These are phyloP conservation scores for Polychaeton citri DNA, from an alignment of 2,329 filamentous ascomycete species.

Conservation along the genomic window DNA sequence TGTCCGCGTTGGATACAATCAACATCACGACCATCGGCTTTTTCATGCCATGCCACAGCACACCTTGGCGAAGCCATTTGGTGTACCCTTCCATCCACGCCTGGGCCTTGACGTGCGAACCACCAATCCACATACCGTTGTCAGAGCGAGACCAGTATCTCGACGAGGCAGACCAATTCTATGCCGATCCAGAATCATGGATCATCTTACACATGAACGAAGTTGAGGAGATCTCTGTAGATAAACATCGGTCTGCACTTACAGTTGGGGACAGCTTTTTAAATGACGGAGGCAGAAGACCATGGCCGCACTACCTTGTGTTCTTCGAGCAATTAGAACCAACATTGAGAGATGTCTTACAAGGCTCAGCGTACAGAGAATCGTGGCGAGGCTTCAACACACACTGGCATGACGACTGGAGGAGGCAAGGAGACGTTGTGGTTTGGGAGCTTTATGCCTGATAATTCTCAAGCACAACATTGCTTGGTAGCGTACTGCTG, in stretches of 20 bases:
- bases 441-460: conserved; percentile 44
- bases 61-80: conserved; percentile 84
- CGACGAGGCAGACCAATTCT: conserved; percentile 89
- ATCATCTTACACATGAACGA: conserved; percentile 27
- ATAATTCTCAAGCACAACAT: too few relatives aligned
- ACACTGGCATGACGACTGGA: conserved; percentile 49
- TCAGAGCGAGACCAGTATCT: conserved; percentile 54
- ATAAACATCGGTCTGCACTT: conserved; percentile 1
- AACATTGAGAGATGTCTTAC: conserved; percentile 30
- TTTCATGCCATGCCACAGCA: conserved; percentile 90
- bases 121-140: conserved; percentile 57
- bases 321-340: conserved; percentile 47
- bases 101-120: conserved; percentile 82
- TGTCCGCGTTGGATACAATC: not conserved
- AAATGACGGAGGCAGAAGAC: conserved; percentile 2
- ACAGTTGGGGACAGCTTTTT: not conserved
- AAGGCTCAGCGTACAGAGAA: conserved; percentile 37
- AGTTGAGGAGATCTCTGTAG: not conserved
- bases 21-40: conserved; percentile 51
- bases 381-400: conserved; percentile 49
- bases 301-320: conserved; percentile 34
- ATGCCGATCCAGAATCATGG: conserved; percentile 44
- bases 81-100: conserved; percentile 61
- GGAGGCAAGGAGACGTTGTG: conserved; percentile 47
- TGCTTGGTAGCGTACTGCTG: too few relatives aligned